Conservation (phyloP, 225 moss, liverwort and hornwort genomes). For the Bryoerythrophyllum caledonicum region DNA sequence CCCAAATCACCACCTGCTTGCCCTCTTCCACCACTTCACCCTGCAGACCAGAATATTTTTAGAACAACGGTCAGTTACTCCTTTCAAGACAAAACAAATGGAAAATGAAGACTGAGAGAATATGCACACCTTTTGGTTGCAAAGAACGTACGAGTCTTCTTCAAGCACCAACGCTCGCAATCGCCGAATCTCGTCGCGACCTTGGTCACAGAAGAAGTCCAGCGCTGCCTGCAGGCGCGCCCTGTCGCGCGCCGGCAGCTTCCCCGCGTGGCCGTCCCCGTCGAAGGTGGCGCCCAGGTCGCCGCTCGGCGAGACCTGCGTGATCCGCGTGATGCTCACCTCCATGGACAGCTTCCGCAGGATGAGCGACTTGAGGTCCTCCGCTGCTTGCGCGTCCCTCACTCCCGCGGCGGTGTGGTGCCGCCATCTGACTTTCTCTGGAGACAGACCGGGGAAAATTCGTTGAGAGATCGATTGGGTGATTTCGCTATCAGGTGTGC, state of each 20-base stretch:
- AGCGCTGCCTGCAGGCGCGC: slow-evolving; percentile 31
- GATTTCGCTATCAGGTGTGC: no score
- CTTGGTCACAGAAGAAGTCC: slow-evolving; percentile 36
- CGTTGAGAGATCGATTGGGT: background rate
- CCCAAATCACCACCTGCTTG: slow-evolving; percentile 60
- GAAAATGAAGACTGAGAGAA: background rate
- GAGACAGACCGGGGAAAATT: background rate
- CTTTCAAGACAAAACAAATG: no score
- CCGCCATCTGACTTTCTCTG: slow-evolving; percentile 49
- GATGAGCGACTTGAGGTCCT: slow-evolving; percentile 46
- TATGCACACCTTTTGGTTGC: slow-evolving; percentile 39
- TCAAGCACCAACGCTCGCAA: slow-evolving; percentile 40
- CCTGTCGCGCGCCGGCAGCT: slow-evolving; percentile 11
- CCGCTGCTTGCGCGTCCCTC: slow-evolving; percentile 32
- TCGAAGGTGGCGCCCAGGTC: slow-evolving; percentile 34
- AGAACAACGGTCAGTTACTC: background rate
- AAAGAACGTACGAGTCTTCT: slow-evolving; percentile 45
- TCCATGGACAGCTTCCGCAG: slow-evolving; percentile 51
- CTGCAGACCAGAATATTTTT: background rate
- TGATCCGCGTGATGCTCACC: slow-evolving; percentile 46
- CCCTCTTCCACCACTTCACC: slow-evolving; percentile 55
- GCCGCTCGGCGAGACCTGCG: slow-evolving; percentile 31
- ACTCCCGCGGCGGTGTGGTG: slow-evolving; percentile 27
- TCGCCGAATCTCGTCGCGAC: slow-evolving; percentile 35
- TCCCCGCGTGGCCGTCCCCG: slow-evolving; percentile 19